Conservation (phyloP, 1,284 basidiomycete species). For the Ceratobasidium sp. region DNA sequence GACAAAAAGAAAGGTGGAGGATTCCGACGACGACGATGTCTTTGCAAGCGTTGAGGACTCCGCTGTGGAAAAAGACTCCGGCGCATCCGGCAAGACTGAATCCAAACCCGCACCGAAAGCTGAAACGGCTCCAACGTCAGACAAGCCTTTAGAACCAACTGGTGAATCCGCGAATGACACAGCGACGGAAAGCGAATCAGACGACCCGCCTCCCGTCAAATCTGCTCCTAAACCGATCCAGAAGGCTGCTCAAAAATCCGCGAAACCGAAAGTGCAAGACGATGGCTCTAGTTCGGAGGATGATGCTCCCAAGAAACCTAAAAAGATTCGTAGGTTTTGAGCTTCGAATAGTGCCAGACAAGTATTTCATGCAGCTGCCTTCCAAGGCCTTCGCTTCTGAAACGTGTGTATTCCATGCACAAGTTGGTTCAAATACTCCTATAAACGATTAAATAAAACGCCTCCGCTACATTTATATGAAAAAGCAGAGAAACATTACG, state of each 20-base stretch:
- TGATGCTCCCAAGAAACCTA: conserved; percentile 6
- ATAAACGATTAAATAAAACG: conserved; percentile 4
- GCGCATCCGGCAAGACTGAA: neutral
- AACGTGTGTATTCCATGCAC: too few species aligned
- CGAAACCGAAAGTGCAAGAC: neutral
- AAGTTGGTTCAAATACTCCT: too few species aligned
- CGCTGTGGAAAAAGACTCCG: neutral
- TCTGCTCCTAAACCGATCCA: neutral
- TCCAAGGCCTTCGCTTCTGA: too few species aligned
- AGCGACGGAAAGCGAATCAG: conserved; percentile 32
- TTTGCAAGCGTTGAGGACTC: conserved; percentile 14
- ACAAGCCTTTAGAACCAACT: too few species aligned
- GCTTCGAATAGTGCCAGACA: too few species aligned
- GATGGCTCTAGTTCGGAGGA: conserved; percentile 25
- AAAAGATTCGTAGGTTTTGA: conserved; percentile 30
- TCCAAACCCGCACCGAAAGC: neutral
- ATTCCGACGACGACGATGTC: conserved; percentile 32
- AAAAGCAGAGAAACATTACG: neutral
- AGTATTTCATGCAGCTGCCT: too few species aligned
- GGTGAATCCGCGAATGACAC: neutral
- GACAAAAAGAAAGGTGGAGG: conserved; percentile 12
- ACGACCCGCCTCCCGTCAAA: conserved; percentile 6
- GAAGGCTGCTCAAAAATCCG: neutral
- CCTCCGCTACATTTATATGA: neutral
- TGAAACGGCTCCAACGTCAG: neutral